Conservation (phyloP, 2,329 filamentous ascomycete species). For the Chalara sp. region DNA sequence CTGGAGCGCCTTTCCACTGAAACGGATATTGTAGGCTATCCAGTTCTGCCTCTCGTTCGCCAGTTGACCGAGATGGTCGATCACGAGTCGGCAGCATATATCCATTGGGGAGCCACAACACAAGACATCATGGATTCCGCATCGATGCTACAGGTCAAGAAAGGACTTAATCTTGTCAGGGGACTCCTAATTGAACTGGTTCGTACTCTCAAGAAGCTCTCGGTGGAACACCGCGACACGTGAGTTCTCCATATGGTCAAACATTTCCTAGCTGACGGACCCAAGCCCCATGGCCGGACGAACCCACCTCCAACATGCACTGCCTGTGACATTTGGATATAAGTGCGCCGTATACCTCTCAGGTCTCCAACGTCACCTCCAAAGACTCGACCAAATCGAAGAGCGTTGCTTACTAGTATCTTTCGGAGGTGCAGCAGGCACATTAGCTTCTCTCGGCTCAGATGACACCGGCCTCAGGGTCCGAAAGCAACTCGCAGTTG, state of each 20-base stretch:
- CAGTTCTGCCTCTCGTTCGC: constrained; percentile 42
- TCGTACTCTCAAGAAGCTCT: constrained; percentile 34
- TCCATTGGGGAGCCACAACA: constrained; percentile 53
- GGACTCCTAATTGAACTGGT: constrained; percentile 36
- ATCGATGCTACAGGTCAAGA: constrained; percentile 44
- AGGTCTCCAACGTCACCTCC: constrained; percentile 39
- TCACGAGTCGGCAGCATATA: constrained; percentile 35
- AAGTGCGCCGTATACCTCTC: constrained; percentile 50
- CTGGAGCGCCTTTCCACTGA: constrained; percentile 33
- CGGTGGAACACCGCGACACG: constrained; percentile 40
- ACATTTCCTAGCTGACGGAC: not conserved
- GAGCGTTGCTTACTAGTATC: constrained; percentile 43
- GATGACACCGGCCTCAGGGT: constrained; percentile 41
- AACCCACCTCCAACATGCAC: constrained; percentile 50
- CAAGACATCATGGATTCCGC: constrained; percentile 54
- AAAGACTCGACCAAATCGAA: constrained; percentile 40
- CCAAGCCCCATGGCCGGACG: constrained; percentile 45
- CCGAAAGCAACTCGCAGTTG: constrained; percentile 39
- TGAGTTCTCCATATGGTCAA: not conserved
- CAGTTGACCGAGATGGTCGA: constrained; percentile 31
- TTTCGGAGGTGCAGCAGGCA: constrained; percentile 50
- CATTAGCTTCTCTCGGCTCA: constrained; percentile 44
- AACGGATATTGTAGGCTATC: constrained; percentile 48
- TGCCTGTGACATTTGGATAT: constrained; percentile 51
- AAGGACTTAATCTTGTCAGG: constrained; percentile 41